Conservation (phyloP, 2,329 filamentous ascomycete genomes). For the Orbilia blumenaviensis region DNA sequence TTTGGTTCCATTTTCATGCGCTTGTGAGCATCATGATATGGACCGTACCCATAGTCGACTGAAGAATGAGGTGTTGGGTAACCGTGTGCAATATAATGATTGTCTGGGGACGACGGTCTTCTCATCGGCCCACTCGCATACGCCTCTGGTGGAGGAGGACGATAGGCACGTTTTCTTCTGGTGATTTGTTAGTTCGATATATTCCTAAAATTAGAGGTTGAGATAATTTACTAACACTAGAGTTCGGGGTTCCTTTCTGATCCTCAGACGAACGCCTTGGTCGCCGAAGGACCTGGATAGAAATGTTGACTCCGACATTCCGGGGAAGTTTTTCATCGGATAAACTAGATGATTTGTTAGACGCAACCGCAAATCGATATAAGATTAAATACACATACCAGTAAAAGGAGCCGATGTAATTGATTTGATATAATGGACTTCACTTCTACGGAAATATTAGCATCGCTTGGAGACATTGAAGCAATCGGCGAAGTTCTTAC, state of each 20-base stretch:
- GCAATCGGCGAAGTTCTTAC: conserved; percentile 58
- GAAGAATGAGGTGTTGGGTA: conserved; percentile 50
- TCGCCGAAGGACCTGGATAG: conserved; percentile 84
- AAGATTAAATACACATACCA: conserved; percentile 63
- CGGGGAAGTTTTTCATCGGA: conserved; percentile 75
- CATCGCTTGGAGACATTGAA: conserved; percentile 57
- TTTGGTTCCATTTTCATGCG: conserved; percentile 46
- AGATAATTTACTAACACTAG: conserved; percentile 56
- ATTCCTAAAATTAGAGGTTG: not conserved
- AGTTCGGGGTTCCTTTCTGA: conserved; percentile 81
- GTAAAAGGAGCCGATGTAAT: conserved; percentile 74
- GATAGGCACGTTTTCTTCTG: conserved; percentile 48
- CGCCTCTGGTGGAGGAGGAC: conserved; percentile 48
- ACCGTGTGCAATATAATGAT: conserved; percentile 46
- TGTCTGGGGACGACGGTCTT: conserved; percentile 44
- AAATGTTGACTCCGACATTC: conserved; percentile 82
- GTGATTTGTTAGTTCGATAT: conserved; percentile 2
- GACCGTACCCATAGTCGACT: conserved; percentile 45
- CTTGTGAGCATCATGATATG: conserved; percentile 48
- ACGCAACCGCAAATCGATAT: not conserved
- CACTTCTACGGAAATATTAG: conserved; percentile 56
- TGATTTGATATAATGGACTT: conserved; percentile 66
- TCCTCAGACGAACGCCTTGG: conserved; percentile 81
- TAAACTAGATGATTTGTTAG: conserved; percentile 59
- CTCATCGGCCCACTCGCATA: conserved; percentile 48